Evolutionary conservation across 345 rosid genomes (phyloP), one percentile per base, ranked within the genome.

Genomic region (Anacardium occidentale): DNA sequence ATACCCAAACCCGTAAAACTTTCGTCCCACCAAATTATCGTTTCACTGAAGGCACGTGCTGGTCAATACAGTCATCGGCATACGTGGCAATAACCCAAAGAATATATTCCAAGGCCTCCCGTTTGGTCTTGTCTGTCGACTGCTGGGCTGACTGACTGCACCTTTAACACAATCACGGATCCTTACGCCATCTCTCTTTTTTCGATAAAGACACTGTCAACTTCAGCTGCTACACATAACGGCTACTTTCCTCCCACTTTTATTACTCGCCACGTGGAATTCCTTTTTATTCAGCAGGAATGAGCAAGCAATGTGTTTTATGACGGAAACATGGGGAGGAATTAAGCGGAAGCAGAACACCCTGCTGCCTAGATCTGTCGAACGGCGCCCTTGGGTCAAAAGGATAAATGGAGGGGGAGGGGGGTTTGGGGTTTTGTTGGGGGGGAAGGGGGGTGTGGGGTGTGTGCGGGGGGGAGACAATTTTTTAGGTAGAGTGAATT

Each of bases 161-260:
- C 32, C 1, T 29, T 3, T 29, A 29, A 29, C 32, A 75, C 18
- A 18, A 45, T 74, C 79, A 67, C 72, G 68, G 72, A 69, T 69
- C 5, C 68, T 73, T 73, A 79, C 68, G 81, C 73, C 64, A 48
- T 53, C 67, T 63, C 64, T 59, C 57, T 76, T 15, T 48, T 72
- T 68, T 78, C 79, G 55, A 72, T 50, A 62, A 48, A 72, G 76
- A 62, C 66, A 26, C 64, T 58, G 61, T 15, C 68, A 4, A 15
- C 37, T 34, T 34, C 37, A 18, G 62, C 70, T 18, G 18, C 40
- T 52, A n/a, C 77, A 62, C 59, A 68, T 77, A 88, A 88, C 93
- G 88, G 89, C 88, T 86, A 82, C 75, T 83, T 86, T 77, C 40
- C 60, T 29, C 70, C 22, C 47, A 18, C 29, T 50, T 58, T 70